A percentile compares a stretch with the other conserved stretches of the same genome.
These are phyloP conservation scores for Clarkia xantiana DNA, from an alignment of 345 rosid species.

Conservation along the genomic window DNA sequence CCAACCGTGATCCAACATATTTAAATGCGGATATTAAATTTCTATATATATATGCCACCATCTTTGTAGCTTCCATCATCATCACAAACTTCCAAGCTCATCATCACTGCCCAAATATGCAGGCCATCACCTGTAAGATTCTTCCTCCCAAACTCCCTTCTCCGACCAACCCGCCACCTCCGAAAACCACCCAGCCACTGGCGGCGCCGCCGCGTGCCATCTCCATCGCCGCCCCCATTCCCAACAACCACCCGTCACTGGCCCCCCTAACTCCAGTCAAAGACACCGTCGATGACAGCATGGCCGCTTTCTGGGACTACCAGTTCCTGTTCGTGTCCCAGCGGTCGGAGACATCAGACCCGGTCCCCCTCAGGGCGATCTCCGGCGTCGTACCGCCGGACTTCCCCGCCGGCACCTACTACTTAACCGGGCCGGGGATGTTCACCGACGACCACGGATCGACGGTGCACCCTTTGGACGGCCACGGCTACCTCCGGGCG, in stretches of 20 bases:
- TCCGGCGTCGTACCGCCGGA: slow-evolving; percentile 51
- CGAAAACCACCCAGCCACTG: not conserved
- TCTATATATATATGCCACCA: not conserved
- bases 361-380: slow-evolving; percentile 27
- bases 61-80: not conserved
- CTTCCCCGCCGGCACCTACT: slow-evolving; percentile 78
- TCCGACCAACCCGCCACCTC: slow-evolving; percentile 13
- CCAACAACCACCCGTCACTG: slow-evolving; percentile 3
- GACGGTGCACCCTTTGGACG: slow-evolving; percentile 81
- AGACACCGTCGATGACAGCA: slow-evolving; percentile 20
- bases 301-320: slow-evolving; percentile 73
- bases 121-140: slow-evolving; percentile 17
- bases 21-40: too few species aligned
- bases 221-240: slow-evolving; percentile 29
- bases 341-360: slow-evolving; percentile 40
- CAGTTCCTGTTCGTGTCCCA: slow-evolving; percentile 72
- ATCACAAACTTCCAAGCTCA: slow-evolving; percentile 1
- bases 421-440: slow-evolving; percentile 72
- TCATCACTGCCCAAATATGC: slow-evolving; percentile 15
- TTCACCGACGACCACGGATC: slow-evolving; percentile 85
- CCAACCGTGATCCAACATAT: too few species aligned
- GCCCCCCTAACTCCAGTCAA: slow-evolving; percentile 3
- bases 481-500: slow-evolving; percentile 80
- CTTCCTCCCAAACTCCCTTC: slow-evolving; percentile 25
- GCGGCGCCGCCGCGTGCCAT: slow-evolving; percentile 27